Evolutionary conservation across 2,329 filamentous ascomycete species (phyloP).

Genomic region (Balansia obtecta): DNA sequence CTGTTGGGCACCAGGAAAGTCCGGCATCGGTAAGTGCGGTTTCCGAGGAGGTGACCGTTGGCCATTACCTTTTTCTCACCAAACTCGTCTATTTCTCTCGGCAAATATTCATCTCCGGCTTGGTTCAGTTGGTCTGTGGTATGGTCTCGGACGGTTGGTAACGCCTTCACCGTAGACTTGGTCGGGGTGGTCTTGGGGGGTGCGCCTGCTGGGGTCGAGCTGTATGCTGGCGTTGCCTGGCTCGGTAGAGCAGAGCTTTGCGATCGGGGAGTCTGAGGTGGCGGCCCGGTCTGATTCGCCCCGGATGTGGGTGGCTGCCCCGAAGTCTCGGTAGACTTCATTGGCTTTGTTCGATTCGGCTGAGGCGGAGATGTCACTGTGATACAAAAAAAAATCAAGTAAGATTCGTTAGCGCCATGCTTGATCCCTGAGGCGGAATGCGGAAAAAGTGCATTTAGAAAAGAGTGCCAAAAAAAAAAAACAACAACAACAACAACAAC

Average conservation of each 20-base stretch:
- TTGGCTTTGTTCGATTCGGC: slow-evolving; percentile 46
- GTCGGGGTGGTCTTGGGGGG: slow-evolving; percentile 71
- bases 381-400: slow-evolving; percentile 4
- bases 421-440: neutral
- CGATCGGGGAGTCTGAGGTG: slow-evolving; percentile 44
- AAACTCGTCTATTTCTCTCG: slow-evolving; percentile 81
- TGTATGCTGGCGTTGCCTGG: slow-evolving; percentile 28
- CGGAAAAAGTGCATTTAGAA: neutral
- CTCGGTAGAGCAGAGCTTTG: slow-evolving; percentile 32
- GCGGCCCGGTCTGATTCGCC: slow-evolving; percentile 25
- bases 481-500: neutral
- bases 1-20: slow-evolving; percentile 88
- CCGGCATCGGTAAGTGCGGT: slow-evolving; percentile 79
- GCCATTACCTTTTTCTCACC: slow-evolving; percentile 88
- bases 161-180: slow-evolving; percentile 78
- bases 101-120: slow-evolving; percentile 87
- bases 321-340: slow-evolving; percentile 50
- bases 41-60: slow-evolving; percentile 70
- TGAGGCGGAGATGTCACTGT: slow-evolving; percentile 36
- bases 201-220: slow-evolving; percentile 29
- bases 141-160: slow-evolving; percentile 92
- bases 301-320: slow-evolving; percentile 37
- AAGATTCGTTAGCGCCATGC: neutral
- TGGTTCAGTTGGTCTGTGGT: slow-evolving; percentile 89
- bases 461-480: neutral